phyloP scores from a whole-genome alignment of 2,329 filamentous ascomycete species.

The Colletotrichum plurivorum region DNA sequence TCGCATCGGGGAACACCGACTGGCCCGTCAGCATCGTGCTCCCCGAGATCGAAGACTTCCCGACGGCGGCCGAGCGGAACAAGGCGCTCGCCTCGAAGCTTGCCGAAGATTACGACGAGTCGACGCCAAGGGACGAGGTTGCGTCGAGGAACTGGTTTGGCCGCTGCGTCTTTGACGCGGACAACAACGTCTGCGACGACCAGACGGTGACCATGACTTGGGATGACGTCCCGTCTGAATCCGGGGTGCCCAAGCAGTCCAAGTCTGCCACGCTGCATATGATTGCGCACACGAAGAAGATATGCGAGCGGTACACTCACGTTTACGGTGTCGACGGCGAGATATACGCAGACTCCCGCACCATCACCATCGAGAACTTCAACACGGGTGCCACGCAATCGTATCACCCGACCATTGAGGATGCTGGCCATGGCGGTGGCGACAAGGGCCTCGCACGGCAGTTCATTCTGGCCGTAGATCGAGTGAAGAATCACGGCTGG shows the following conservation, averaged over 20 bases:
- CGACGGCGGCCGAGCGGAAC: slow-evolving; percentile 53
- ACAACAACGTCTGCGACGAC: slow-evolving; percentile 95
- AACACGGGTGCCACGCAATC: slow-evolving; percentile 35
- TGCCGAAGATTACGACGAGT: slow-evolving; percentile 67
- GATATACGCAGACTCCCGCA: slow-evolving; percentile 84
- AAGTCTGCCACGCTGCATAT: slow-evolving; percentile 95
- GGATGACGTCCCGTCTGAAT: slow-evolving; percentile 75
- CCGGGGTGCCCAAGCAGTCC: slow-evolving; percentile 42
- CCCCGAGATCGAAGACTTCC: slow-evolving; percentile 89
- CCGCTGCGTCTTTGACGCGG: slow-evolving; percentile 92
- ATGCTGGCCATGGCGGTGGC: slow-evolving; percentile 39
- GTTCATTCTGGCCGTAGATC: slow-evolving; percentile 86
- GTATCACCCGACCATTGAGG: slow-evolving; percentile 40
- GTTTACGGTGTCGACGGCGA: slow-evolving; percentile 92
- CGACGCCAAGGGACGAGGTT: slow-evolving; percentile 62
- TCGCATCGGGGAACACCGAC: slow-evolving; percentile 75
- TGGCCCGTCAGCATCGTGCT: slow-evolving; percentile 95
- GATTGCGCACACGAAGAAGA: slow-evolving; percentile 89
- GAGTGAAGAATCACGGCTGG: slow-evolving; percentile 80
- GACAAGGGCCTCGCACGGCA: slow-evolving; percentile 76
- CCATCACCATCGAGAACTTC: slow-evolving; percentile 79
- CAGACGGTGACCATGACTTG: slow-evolving; percentile 91
- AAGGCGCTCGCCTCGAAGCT: slow-evolving; percentile 60
- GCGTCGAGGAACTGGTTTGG: slow-evolving; percentile 83
- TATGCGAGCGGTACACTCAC: slow-evolving; percentile 87